These are phyloP conservation scores for Paraphaeosphaeria minitans DNA, from an alignment of 2,329 filamentous ascomycete genomes.

Conservation along the genomic window DNA sequence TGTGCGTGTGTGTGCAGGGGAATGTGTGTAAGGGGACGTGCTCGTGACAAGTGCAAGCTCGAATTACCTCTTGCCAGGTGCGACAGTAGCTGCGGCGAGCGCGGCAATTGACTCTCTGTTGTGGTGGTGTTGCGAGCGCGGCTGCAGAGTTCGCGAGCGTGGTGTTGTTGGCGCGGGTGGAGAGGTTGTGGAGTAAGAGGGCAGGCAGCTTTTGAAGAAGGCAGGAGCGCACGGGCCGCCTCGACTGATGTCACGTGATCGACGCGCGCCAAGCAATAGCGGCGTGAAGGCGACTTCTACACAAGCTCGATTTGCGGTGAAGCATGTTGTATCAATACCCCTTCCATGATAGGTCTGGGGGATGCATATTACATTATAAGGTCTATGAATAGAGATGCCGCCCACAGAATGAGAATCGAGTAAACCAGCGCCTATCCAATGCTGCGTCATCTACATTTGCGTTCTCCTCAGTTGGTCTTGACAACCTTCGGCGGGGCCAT, in stretches of 20 bases:
- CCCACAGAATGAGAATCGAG: neutral
- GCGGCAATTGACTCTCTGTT: conserved; percentile 3
- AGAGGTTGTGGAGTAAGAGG: conserved; percentile 11
- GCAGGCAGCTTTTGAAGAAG: conserved; percentile 9
- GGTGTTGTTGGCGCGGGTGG: conserved; percentile 6
- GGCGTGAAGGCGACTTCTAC: neutral
- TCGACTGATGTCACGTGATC: neutral
- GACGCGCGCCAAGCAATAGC: neutral
- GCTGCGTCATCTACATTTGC: neutral
- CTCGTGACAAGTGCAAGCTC: neutral
- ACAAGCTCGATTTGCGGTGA: neutral
- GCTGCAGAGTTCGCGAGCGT: conserved; percentile 4
- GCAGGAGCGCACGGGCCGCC: conserved; percentile 2
- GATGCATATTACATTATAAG: conserved; percentile 11
- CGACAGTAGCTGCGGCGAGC: conserved; percentile 6
- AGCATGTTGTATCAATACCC: neutral
- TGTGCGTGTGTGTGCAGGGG: neutral
- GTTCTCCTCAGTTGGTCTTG: conserved; percentile 44
- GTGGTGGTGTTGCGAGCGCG: neutral
- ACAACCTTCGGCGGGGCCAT: conserved; percentile 56
- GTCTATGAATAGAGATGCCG: neutral
- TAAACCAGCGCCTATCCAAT: conserved; percentile 12
- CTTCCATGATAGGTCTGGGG: neutral
- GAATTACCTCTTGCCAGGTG: neutral
- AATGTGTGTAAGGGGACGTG: neutral